Evolutionary conservation across 305 asterid genomes (phyloP).

Genomic region (Rubia balearica): DNA sequence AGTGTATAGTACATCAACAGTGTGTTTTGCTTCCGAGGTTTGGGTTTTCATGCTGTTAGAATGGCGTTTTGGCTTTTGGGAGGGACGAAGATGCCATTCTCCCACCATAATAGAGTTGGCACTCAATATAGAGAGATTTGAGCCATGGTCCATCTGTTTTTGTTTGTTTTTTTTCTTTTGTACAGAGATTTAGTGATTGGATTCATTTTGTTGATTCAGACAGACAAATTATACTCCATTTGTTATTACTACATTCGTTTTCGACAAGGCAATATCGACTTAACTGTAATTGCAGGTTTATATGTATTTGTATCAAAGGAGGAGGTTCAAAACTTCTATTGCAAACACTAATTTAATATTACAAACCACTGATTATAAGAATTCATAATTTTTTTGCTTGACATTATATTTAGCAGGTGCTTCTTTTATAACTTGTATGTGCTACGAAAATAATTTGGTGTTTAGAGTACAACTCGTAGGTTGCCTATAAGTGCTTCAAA

Average conservation of each 20-base stretch:
- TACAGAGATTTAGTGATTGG: neutral
- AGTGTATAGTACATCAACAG: neutral
- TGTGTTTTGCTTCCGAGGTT: neutral
- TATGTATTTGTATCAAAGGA: too few relatives aligned
- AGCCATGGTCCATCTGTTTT: neutral
- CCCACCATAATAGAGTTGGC: neutral
- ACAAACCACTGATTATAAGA: too few relatives aligned
- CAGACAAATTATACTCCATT: neutral
- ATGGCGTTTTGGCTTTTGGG: neutral
- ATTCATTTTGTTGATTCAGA: neutral
- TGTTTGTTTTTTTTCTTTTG: neutral
- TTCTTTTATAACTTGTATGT: too few relatives aligned
- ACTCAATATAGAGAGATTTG: neutral
- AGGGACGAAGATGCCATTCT: neutral
- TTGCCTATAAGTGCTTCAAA: too few relatives aligned
- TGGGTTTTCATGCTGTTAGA: neutral
- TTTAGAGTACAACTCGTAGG: too few relatives aligned
- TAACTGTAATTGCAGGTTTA: too few relatives aligned
- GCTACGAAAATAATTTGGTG: too few relatives aligned
- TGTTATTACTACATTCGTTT: conserved; percentile 2
- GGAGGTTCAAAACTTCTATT: too few relatives aligned
- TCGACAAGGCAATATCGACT: too few relatives aligned
- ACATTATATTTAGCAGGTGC: too few relatives aligned
- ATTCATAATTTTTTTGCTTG: too few relatives aligned
- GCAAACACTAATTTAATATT: too few relatives aligned